A percentile compares a stretch with the other conserved stretches of the same genome.
Evolutionary conservation across 2,329 filamentous ascomycete genomes (phyloP).

Genomic region (Cladosporium austrohemisphaericum): DNA sequence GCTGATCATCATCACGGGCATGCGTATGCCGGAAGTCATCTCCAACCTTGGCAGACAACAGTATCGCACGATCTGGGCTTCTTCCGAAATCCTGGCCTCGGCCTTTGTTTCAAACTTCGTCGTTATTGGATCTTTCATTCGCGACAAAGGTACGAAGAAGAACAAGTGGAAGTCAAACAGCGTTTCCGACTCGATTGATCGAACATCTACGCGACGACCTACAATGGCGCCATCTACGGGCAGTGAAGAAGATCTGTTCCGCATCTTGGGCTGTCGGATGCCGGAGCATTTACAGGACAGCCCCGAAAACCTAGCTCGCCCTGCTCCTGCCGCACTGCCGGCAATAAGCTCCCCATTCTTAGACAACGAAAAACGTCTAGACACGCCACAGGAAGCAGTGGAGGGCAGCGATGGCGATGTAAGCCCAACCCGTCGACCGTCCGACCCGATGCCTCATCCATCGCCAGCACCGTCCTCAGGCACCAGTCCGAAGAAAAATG

Average conservation of each 20-base stretch:
- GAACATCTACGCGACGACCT: constrained; percentile 56
- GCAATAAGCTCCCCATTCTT: constrained; percentile 23
- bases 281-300: constrained; percentile 45
- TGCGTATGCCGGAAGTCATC: constrained; percentile 77
- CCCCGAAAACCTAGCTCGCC: constrained; percentile 30
- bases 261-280: constrained; percentile 70
- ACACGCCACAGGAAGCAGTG: constrained; percentile 1
- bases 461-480: constrained; percentile 19
- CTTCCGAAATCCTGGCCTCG: constrained; percentile 84
- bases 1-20: constrained; percentile 74
- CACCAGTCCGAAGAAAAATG: constrained; percentile 27
- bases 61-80: constrained; percentile 82
- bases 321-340: constrained; percentile 40
- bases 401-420: constrained; percentile 9
- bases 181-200: constrained; percentile 49
- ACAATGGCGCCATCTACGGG: constrained; percentile 70
- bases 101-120: constrained; percentile 83
- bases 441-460: constrained; percentile 13
- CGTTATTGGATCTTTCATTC: constrained; percentile 86
- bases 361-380: not conserved
- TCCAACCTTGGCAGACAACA: constrained; percentile 69
- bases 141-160: constrained; percentile 88
- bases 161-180: constrained; percentile 66
- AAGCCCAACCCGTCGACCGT: not conserved
- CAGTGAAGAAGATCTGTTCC: constrained; percentile 86